Conservation (phyloP, 1,139 yeast genomes). For the Magnusiomyces starmeri region DNA sequence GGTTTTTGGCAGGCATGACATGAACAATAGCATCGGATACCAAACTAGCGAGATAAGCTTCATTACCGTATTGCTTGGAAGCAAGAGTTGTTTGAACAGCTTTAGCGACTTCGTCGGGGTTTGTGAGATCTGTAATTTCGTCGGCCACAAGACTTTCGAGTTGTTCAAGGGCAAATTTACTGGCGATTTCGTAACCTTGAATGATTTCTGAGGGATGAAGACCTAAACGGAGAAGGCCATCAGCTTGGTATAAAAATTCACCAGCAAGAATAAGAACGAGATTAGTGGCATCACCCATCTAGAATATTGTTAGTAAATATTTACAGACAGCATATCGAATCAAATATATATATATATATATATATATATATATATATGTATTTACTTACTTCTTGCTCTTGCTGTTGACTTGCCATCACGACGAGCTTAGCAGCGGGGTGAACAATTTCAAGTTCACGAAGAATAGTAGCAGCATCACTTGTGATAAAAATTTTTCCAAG, state of each 20-base stretch:
- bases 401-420: conserved; percentile 96
- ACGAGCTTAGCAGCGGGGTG: conserved; percentile 96
- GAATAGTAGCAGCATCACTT: conserved; percentile 94
- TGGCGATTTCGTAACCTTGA: conserved; percentile 84
- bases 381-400: conserved; percentile 56
- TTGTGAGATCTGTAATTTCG: conserved; percentile 50
- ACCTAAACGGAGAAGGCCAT: conserved; percentile 76
- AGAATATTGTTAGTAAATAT: background rate
- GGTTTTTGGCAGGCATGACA: conserved; percentile 58
- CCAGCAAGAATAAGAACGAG: conserved; percentile 80
- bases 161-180: conserved; percentile 56
- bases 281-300: conserved; percentile 69
- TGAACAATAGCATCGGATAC: conserved; percentile 82
- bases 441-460: conserved; percentile 85
- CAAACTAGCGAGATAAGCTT: conserved; percentile 64
- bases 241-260: conserved; percentile 76
- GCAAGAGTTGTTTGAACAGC: conserved; percentile 83
- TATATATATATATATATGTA: too few relatives aligned
- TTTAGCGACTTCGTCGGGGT: conserved; percentile 54
- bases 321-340: too few relatives aligned
- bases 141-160: conserved; percentile 62
- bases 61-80: conserved; percentile 89
- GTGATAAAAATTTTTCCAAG: conserved; percentile 82
- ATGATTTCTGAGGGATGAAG: conserved; percentile 82
- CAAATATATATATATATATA: too few relatives aligned